Percentiles rank a stretch among this genome's conserved stretches.
Evolutionary conservation across 2,329 filamentous ascomycete species (phyloP).

Genomic region (Cytospora leucostoma): DNA sequence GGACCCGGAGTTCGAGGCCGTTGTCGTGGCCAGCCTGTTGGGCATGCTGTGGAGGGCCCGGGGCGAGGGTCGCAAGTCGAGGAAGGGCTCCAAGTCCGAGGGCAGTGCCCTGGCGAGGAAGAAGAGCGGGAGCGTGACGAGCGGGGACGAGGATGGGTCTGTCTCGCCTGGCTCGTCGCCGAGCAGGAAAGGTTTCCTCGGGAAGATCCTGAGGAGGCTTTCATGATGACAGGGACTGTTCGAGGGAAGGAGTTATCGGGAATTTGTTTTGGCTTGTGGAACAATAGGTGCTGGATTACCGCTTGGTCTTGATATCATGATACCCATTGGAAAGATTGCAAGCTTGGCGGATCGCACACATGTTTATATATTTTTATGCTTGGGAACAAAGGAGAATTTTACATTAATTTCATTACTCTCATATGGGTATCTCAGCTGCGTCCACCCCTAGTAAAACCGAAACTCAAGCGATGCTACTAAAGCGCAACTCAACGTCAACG

Average conservation of each 20-base stretch:
- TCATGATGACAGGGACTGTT: neutral
- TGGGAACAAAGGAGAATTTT: neutral
- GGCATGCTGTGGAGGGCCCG: constrained; percentile 24
- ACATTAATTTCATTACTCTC: constrained; percentile 4
- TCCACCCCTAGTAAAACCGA: neutral
- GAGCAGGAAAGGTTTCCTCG: constrained; percentile 17
- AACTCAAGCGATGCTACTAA: neutral
- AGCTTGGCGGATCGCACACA: neutral
- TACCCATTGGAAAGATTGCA: constrained; percentile 13
- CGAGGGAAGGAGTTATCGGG: neutral
- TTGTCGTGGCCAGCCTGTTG: constrained; percentile 25
- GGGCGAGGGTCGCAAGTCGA: constrained; percentile 16
- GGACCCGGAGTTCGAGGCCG: constrained; percentile 23
- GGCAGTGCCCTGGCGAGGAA: neutral
- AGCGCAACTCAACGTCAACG: neutral
- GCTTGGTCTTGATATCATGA: constrained; percentile 4
- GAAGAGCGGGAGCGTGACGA: constrained; percentile 1
- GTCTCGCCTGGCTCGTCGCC: neutral
- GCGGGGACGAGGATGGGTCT: neutral
- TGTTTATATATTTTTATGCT: neutral
- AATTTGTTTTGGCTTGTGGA: neutral
- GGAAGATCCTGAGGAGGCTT: constrained; percentile 26
- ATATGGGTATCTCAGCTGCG: constrained; percentile 17
- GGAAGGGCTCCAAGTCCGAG: constrained; percentile 20
- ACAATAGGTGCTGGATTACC: neutral